phyloP scores from a whole-genome alignment of 2,329 filamentous ascomycete genomes.

The Juglanconis juglandina region DNA sequence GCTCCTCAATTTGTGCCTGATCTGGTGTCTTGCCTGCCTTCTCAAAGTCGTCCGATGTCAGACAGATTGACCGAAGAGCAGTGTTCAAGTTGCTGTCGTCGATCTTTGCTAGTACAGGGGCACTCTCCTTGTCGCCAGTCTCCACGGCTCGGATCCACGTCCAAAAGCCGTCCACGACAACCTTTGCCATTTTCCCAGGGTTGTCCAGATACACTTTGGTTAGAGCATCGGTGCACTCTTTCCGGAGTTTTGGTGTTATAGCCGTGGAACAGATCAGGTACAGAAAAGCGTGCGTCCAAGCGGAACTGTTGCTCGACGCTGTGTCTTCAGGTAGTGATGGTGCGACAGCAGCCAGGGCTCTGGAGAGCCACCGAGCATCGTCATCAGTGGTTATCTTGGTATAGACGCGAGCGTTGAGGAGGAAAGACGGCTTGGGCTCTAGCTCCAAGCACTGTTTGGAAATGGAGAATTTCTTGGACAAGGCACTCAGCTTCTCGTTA shows the following conservation, averaged over 20 bases:
- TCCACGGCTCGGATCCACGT: slow-evolving; percentile 69
- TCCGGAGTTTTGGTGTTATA: slow-evolving; percentile 60
- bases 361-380: slow-evolving; percentile 74
- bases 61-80: slow-evolving; percentile 61
- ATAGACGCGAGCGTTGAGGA: slow-evolving; percentile 81
- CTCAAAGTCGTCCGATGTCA: slow-evolving; percentile 48
- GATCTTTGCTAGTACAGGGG: slow-evolving; percentile 62
- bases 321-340: slow-evolving; percentile 49
- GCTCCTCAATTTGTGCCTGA: slow-evolving; percentile 54
- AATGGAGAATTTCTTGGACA: slow-evolving; percentile 61
- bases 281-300: slow-evolving; percentile 85
- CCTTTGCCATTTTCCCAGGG: slow-evolving; percentile 55
- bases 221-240: slow-evolving; percentile 59
- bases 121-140: slow-evolving; percentile 72
- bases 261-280: slow-evolving; percentile 66
- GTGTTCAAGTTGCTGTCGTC: slow-evolving; percentile 62
- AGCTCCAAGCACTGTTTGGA: slow-evolving; percentile 63
- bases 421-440: slow-evolving; percentile 81
- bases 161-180: slow-evolving; percentile 74
- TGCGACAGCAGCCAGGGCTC: slow-evolving; percentile 64
- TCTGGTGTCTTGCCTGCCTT: slow-evolving; percentile 44
- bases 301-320: slow-evolving; percentile 49
- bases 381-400: slow-evolving; percentile 71
- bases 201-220: slow-evolving; percentile 61
- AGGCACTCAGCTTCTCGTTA: slow-evolving; percentile 39